Base-by-base conservation (phyloP, 371 early-diverging fungal genomes). In the Lichtheimia hyalospora region DNA sequence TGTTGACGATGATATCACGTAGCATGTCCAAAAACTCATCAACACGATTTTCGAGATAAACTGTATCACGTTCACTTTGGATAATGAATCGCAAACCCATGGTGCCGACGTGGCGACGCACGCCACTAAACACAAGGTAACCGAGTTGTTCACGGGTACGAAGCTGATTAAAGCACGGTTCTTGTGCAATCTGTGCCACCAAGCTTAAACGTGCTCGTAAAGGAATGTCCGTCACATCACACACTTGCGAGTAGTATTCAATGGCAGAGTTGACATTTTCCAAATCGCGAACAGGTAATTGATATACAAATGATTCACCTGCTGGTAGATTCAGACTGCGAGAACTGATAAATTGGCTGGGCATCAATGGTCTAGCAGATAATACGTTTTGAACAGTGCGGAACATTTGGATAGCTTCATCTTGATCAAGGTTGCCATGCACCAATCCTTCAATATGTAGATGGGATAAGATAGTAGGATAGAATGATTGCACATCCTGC, bases 111-210 rank as follows among this genome's bases (percentile, higher is more conserved):
- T 80, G 79, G 48, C 74, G 76, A 18, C 86, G 74, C 10, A 84
- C 62, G 3, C 88, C 89, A 62, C 88, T 85, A 61, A 84, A 90
- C n/a, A 91, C 92, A n/a, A 90, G 62, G 63, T 94, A 94, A 14
- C 94, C 88, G 60, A 94, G 75, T 63, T 92, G 92, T 57, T 94
- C 95, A 57, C 91, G 89, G 3, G 97, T 97, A 14, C 97, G 84
- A 39, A 98, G 81, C 64, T 90, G 90, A 69, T 96, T 88, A 73
- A 96, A 98, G 62, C 88, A 92, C 3, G 97, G 94, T 66, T 96
- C 96, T 60, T 85, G 74, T 6, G 87, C 72, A 20, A 97, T 87
- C 57, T 93, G 91, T 3, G 84, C 77, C 49, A 94, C 55, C 42
- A 98, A 77, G 25, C 78, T 77, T 13, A 89, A 66, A 3, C 76